Evolutionary conservation across 306 rosid species (phyloP).

Genomic region (Prunus persica): DNA sequence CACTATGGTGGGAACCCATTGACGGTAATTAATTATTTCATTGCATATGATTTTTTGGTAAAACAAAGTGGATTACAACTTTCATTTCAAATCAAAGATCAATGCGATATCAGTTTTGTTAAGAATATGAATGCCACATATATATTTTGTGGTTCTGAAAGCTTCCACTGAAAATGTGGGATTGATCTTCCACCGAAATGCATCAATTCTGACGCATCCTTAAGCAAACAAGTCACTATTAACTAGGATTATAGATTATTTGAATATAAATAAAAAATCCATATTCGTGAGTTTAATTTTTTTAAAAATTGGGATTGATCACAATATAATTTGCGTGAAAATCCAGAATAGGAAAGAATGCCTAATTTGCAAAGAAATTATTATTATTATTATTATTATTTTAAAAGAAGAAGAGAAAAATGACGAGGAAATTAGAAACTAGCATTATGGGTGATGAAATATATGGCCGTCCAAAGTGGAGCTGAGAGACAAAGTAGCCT

Average conservation of each 20-base stretch:
- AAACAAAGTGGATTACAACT: neutral
- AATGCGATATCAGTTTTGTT: neutral
- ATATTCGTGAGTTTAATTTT: too few species aligned
- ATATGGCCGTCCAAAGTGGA: slow-evolving; percentile 73
- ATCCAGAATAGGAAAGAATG: too few species aligned
- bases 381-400: too few species aligned
- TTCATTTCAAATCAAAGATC: slow-evolving; percentile 12
- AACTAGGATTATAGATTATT: neutral
- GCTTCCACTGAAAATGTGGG: neutral
- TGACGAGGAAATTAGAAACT: neutral
- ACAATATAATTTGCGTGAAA: too few species aligned
- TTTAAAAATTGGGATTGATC: too few species aligned
- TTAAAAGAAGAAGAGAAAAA: neutral
- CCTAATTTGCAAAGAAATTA: too few species aligned
- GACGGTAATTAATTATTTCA: neutral
- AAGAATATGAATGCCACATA: slow-evolving; percentile 9
- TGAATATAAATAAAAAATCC: too few species aligned
- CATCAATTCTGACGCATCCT: neutral
- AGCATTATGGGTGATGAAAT: slow-evolving; percentile 7
- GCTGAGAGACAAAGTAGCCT: slow-evolving; percentile 34
- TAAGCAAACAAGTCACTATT: neutral
- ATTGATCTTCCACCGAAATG: neutral
- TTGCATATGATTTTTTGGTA: neutral
- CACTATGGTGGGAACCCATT: too few species aligned
- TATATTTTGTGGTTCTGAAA: neutral